Percentiles rank a stretch among this genome's conserved stretches.
These are phyloP conservation scores for Diversispora epigaea DNA, from an alignment of 192 early-diverging fungal genomes.

Conservation along the genomic window DNA sequence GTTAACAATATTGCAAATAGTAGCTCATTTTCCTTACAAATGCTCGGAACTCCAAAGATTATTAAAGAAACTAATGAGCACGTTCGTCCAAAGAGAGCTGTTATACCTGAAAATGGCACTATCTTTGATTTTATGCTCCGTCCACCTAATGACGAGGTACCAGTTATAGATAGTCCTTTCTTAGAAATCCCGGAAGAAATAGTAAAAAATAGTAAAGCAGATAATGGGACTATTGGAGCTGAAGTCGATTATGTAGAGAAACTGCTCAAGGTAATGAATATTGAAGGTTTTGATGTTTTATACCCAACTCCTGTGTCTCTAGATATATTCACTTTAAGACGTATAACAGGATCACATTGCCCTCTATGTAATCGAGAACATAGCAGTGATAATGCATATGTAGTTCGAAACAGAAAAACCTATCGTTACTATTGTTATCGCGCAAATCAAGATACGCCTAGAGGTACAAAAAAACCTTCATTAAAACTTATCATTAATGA, in stretches of 20 bases:
- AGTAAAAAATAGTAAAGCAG: not conserved
- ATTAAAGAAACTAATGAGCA: constrained; percentile 7
- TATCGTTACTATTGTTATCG: not conserved
- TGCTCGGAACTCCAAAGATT: not conserved
- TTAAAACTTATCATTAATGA: not conserved
- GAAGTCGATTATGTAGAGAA: constrained; percentile 4
- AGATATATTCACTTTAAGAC: too few relatives aligned
- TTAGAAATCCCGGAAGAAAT: not conserved
- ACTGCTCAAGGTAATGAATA: not conserved
- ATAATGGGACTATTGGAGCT: not conserved
- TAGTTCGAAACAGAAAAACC: constrained; percentile 2
- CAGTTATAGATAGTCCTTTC: constrained; percentile 22
- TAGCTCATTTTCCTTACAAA: not conserved
- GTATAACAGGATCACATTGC: not conserved
- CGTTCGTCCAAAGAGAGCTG: constrained; percentile 11
- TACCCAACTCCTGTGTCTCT: not conserved
- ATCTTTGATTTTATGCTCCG: constrained; percentile 14
- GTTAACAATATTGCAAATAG: not conserved
- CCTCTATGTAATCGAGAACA: constrained; percentile 5
- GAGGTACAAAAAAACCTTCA: not conserved
- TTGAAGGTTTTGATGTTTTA: constrained; percentile 13
- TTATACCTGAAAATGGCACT: too few relatives aligned
- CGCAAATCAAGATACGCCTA: not conserved
- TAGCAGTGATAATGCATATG: not conserved
- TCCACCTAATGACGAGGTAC: constrained; percentile 9